A percentile compares a stretch with the other conserved stretches of the same genome.
These are phyloP conservation scores for Senecio squalidus DNA, from an alignment of 140 eudicot genomes.

Conservation along the genomic window DNA sequence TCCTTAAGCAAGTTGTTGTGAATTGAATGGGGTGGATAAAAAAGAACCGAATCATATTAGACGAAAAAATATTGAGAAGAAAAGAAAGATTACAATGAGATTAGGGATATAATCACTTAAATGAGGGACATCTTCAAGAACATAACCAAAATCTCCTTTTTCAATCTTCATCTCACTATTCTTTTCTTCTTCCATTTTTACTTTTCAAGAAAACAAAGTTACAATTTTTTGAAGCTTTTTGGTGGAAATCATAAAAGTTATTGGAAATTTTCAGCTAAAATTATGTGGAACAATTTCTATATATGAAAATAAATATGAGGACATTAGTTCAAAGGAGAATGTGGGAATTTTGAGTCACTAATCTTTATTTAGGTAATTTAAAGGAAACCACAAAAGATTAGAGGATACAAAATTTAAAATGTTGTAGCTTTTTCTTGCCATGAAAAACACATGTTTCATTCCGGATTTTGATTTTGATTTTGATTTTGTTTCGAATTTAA, in stretches of 20 bases:
- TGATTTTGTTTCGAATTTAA: too few relatives aligned
- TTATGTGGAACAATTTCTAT: slow-evolving; percentile 20
- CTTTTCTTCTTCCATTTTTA: slow-evolving; percentile 28
- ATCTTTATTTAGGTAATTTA: slow-evolving; percentile 18
- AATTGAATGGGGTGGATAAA: background rate
- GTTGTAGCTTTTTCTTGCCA: background rate
- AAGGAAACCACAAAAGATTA: slow-evolving; percentile 18
- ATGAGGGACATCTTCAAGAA: slow-evolving; percentile 99
- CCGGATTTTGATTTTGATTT: too few relatives aligned
- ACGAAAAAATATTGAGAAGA: background rate
- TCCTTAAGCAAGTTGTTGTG: background rate
- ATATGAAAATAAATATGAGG: slow-evolving; percentile 11
- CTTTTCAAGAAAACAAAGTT: background rate
- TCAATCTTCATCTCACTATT: slow-evolving; percentile 51
- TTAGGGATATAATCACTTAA: slow-evolving; percentile 71
- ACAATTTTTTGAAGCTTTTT: background rate
- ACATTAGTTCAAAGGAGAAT: slow-evolving; percentile 17
- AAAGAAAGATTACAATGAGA: slow-evolving; percentile 45
- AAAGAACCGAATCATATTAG: background rate
- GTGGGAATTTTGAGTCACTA: slow-evolving; percentile 18
- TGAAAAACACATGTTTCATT: too few relatives aligned
- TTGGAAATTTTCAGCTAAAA: slow-evolving; percentile 13
- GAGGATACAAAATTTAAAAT: background rate
- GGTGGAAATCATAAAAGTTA: slow-evolving; percentile 1
- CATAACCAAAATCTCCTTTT: slow-evolving; percentile 64